Percentiles rank a stretch among this genome's conserved stretches.
These are phyloP conservation scores for Naganishia friedmannii DNA, from an alignment of 768 basidiomycete genomes.

Conservation along the genomic window DNA sequence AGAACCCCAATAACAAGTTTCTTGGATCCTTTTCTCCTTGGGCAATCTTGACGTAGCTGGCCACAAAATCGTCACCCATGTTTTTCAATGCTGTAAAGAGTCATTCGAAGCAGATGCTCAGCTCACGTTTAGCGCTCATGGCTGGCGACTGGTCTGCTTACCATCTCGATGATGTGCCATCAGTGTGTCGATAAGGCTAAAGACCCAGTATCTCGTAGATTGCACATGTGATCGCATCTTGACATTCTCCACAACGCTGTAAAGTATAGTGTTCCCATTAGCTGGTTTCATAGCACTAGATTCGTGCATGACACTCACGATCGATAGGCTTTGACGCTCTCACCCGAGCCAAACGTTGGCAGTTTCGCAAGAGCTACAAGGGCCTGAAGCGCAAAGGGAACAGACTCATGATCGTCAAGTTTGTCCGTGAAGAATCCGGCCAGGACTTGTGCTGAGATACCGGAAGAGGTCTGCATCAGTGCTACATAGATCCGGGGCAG, in stretches of 20 bases:
- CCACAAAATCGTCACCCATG: constrained; percentile 70
- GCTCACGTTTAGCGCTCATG: constrained; percentile 52
- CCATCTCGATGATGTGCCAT: constrained; percentile 65
- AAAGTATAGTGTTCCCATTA: constrained; percentile 9
- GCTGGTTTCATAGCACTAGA: background rate
- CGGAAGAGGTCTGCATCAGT: background rate
- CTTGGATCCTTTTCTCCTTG: constrained; percentile 97
- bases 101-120: constrained; percentile 30
- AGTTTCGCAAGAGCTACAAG: constrained; percentile 65
- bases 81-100: constrained; percentile 60
- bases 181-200: constrained; percentile 73
- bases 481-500: constrained; percentile 7
- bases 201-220: constrained; percentile 74
- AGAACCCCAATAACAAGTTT: constrained; percentile 84
- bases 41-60: constrained; percentile 71
- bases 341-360: constrained; percentile 63
- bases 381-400: constrained; percentile 76
- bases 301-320: constrained; percentile 58
- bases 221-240: constrained; percentile 79
- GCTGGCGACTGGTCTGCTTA: background rate
- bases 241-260: constrained; percentile 72
- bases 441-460: constrained; percentile 68
- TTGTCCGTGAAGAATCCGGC: constrained; percentile 79
- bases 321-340: constrained; percentile 62
- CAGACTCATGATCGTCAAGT: constrained; percentile 77